Conservation (phyloP, 2,329 filamentous ascomycete genomes). For the Phaeophleospora eucalypticola region DNA sequence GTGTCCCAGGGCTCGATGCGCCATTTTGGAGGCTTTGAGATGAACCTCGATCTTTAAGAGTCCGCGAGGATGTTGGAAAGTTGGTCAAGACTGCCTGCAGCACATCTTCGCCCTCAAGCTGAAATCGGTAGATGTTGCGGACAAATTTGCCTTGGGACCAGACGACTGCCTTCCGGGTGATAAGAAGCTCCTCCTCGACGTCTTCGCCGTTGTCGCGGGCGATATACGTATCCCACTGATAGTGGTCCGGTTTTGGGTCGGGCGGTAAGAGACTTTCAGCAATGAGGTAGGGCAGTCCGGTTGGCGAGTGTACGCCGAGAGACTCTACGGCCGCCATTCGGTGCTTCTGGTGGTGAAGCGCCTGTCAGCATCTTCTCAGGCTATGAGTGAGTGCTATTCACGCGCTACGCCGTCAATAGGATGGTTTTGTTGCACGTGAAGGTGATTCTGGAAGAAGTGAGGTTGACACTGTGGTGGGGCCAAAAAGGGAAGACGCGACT, state of each 20-base stretch:
- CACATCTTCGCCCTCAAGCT: conserved; percentile 79
- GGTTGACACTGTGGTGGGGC: conserved; percentile 1
- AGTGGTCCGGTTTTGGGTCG: conserved; percentile 62
- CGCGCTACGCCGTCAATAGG: no score
- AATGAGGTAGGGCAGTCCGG: conserved; percentile 77
- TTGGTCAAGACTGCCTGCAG: conserved; percentile 81
- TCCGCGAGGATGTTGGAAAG: conserved; percentile 54
- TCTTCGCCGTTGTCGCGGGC: conserved; percentile 37
- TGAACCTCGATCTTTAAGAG: background rate
- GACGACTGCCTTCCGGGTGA: conserved; percentile 70
- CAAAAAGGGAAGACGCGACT: conserved; percentile 12
- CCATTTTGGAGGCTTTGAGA: background rate
- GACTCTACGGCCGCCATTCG: conserved; percentile 86
- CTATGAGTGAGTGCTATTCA: no score
- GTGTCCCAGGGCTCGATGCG: background rate
- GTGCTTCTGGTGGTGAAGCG: background rate
- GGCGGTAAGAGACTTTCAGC: conserved; percentile 70
- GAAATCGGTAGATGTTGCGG: conserved; percentile 79
- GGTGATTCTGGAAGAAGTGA: conserved; percentile 6
- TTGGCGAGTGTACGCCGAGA: conserved; percentile 83
- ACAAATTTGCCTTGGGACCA: conserved; percentile 87
- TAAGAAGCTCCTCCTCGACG: conserved; percentile 73
- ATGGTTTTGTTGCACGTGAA: background rate
- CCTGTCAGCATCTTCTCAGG: conserved; percentile 17
- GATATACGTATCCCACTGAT: conserved; percentile 68